A percentile compares a stretch with the other conserved stretches of the same genome.
phyloP scores from a whole-genome alignment of 495 filamentous ascomycete genomes.

The Neurospora sp. region DNA sequence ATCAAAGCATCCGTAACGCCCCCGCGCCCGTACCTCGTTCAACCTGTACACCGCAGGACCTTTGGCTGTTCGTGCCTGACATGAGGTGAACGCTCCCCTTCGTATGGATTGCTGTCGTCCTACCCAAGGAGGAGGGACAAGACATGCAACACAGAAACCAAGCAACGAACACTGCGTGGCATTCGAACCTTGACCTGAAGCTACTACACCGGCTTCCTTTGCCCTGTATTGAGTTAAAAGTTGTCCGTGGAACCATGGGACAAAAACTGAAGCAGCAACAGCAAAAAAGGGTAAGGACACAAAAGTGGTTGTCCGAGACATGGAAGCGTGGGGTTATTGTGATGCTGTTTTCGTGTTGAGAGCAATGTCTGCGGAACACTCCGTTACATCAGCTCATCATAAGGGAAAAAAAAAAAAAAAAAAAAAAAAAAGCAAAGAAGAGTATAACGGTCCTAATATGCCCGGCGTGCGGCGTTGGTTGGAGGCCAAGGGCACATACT shows the following conservation, averaged over 20 bases:
- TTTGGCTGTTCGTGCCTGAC: not conserved
- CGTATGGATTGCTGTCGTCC: not conserved
- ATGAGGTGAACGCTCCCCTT: not conserved
- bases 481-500: not conserved
- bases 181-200: not conserved
- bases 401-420: not conserved
- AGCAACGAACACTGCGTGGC: not conserved
- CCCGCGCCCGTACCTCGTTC: not conserved
- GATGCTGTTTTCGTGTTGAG: not conserved
- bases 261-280: not conserved
- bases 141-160: not conserved
- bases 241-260: not conserved
- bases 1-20: not conserved
- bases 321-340: not conserved
- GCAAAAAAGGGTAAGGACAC: not conserved
- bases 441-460: not conserved
- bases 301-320: not conserved
- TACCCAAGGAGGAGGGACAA: not conserved
- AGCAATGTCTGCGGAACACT: not conserved
- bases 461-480: not conserved
- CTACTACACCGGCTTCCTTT: not conserved
- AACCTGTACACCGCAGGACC: not conserved
- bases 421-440: not conserved
- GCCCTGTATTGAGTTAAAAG: not conserved
- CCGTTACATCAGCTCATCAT: not conserved